These are phyloP conservation scores for Malus asiatica DNA, from an alignment of 306 rosid species.

Conservation along the genomic window DNA sequence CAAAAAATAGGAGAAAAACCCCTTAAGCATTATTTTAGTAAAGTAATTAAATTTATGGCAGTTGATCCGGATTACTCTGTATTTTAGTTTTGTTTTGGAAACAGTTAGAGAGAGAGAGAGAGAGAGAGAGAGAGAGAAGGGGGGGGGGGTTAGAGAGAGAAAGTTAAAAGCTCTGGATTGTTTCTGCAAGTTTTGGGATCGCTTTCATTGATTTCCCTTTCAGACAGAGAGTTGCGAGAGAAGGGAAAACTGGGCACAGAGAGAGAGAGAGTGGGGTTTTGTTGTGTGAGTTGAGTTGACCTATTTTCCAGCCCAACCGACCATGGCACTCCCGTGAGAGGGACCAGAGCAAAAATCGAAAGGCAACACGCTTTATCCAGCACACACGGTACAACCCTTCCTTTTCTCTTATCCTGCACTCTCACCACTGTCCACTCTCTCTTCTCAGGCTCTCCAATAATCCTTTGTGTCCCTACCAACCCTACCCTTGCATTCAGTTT, in stretches of 20 bases:
- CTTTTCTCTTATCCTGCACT: constrained; percentile 34
- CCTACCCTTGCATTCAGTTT: constrained; percentile 11
- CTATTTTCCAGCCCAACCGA: constrained; percentile 74
- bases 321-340: constrained; percentile 87
- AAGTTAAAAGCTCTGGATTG: neutral
- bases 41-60: constrained; percentile 3
- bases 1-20: constrained; percentile 1
- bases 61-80: constrained; percentile 11
- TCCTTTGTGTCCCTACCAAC: constrained; percentile 15
- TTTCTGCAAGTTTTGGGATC: constrained; percentile 35
- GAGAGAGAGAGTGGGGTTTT: constrained; percentile 28
- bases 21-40: neutral
- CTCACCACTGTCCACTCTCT: neutral
- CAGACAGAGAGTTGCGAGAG: constrained; percentile 46
- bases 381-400: constrained; percentile 11
- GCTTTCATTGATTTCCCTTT: constrained; percentile 52
- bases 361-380: constrained; percentile 27
- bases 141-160: neutral
- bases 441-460: constrained; percentile 31
- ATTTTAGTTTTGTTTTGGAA: neutral
- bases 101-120: constrained; percentile 7
- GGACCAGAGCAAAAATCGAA: constrained; percentile 42
- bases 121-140: constrained; percentile 2
- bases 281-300: constrained; percentile 27
- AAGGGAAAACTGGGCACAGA: constrained; percentile 24